Evolutionary conservation across 257 asterid genomes (phyloP).

Genomic region (Perilla frutescens): DNA sequence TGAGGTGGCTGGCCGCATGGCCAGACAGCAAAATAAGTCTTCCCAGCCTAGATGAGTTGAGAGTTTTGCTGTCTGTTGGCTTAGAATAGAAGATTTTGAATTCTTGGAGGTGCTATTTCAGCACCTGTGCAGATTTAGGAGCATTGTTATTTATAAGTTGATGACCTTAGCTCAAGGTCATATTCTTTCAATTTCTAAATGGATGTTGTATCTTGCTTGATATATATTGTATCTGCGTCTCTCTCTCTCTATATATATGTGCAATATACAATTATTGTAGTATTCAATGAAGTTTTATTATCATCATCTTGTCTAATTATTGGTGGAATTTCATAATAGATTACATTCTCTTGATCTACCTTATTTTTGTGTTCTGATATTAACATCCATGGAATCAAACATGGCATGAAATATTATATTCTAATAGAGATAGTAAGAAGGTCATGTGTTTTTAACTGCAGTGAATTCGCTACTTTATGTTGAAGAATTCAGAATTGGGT

Average conservation of each 20-base stretch:
- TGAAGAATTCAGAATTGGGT: no score
- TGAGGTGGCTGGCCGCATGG: slow-evolving; percentile 24
- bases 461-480: no score
- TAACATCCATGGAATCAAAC: no score
- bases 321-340: neutral
- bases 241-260: neutral
- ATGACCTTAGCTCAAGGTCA: slow-evolving; percentile 73
- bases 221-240: slow-evolving; percentile 1
- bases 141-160: slow-evolving; percentile 16
- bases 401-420: no score
- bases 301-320: neutral
- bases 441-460: no score
- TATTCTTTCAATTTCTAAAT: slow-evolving; percentile 50
- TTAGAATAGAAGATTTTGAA: slow-evolving; percentile 18
- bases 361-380: neutral
- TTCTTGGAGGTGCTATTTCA: slow-evolving; percentile 45
- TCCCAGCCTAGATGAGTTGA: slow-evolving; percentile 14
- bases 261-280: slow-evolving; percentile 11
- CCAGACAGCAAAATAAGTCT: neutral
- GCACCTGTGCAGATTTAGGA: slow-evolving; percentile 41
- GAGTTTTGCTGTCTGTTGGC: slow-evolving; percentile 16
- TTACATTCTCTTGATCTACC: neutral
- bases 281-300: neutral
- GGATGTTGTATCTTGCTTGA: slow-evolving; percentile 32
- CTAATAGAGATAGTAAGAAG: no score